Evolutionary conservation across 208 protist genomes (phyloP), one percentile per base, ranked within the genome.

Genomic region (Leishmania amazonensis): DNA sequence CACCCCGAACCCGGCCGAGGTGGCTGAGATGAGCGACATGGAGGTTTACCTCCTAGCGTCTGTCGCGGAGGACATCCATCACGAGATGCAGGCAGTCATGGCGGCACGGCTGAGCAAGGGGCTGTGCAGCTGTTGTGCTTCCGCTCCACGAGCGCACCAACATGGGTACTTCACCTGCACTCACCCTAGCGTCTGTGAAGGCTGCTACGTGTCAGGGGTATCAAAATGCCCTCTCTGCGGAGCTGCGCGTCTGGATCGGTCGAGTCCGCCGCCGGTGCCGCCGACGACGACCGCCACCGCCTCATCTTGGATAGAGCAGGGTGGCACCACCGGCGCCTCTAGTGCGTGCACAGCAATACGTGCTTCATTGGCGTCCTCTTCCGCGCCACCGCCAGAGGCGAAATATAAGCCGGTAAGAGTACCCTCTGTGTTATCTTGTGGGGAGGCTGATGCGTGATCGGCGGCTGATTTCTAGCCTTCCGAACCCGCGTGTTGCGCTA

Each of bases 11-110:
- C 89, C 93, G 0, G 93, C 87, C 15, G 89, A 92, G 28, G 88
- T 96, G 21, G 89, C 87, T 11, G 83, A 84, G 67, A 94, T 96
- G 91, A 88, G 84, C n/a, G 93, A 96, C 72, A 88, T 88, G 76
- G 89, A 96, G 51, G 88, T 95, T n/a, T 91, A 85, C 83, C 58
- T 91, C 1, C 75, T 95, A 9, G 68, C 80, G 35, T 85, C 90
- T 40, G 60, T 94, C 3, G 40, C 93, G 31, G 47, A 49, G 19
- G 79, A 93, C 6, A 70, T 91, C 8, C 74, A 76, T 54, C 31
- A 81, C 21, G 81, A 84, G 49, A 83, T 95, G 87, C 45, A 88
- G 45, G 49, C 40, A 13, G 89, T 93, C n/a, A 67, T 90, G 47
- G 45, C 79, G 21, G 88, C 91, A 21, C 83, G 93, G 0, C 72